Conservation (phyloP, 768 basidiomycete species). For the Naganishia friedmannii region DNA sequence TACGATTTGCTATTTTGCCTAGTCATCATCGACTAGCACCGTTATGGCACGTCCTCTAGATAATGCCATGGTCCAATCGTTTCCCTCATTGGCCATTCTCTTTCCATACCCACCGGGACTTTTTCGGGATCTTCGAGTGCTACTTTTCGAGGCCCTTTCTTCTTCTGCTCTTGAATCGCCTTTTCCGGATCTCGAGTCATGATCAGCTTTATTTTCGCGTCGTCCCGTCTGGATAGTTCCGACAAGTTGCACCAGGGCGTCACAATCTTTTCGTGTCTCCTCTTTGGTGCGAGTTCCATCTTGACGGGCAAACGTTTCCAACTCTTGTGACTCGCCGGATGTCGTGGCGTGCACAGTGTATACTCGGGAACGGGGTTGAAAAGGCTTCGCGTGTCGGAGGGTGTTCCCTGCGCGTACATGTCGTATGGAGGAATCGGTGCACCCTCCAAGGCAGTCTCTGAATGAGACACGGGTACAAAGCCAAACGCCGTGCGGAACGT, state of each 20-base stretch:
- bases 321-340: conserved; percentile 8
- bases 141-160: conserved; percentile 1
- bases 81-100: conserved; percentile 9
- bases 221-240: neutral
- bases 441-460: neutral
- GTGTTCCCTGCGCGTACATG: conserved; percentile 19
- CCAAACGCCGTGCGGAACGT: conserved; percentile 19
- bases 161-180: conserved; percentile 1
- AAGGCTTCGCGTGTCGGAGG: conserved; percentile 4
- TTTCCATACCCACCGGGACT: neutral
- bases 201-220: neutral
- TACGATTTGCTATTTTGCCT: neutral
- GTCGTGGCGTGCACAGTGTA: conserved; percentile 10
- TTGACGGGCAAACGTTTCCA: neutral
- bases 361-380: conserved; percentile 11
- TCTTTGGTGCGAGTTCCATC: conserved; percentile 9
- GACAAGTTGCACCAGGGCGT: conserved; percentile 18
- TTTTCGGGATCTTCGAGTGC: conserved; percentile 11
- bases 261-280: neutral
- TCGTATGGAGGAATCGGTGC: conserved; percentile 13
- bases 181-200: neutral
- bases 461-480: conserved; percentile 3
- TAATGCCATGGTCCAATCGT: conserved; percentile 20
- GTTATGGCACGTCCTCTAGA: neutral
- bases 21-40: neutral